Evolutionary conservation across 2,329 filamentous ascomycete species (phyloP).

Genomic region (Phaeomoniella chlamydospora): DNA sequence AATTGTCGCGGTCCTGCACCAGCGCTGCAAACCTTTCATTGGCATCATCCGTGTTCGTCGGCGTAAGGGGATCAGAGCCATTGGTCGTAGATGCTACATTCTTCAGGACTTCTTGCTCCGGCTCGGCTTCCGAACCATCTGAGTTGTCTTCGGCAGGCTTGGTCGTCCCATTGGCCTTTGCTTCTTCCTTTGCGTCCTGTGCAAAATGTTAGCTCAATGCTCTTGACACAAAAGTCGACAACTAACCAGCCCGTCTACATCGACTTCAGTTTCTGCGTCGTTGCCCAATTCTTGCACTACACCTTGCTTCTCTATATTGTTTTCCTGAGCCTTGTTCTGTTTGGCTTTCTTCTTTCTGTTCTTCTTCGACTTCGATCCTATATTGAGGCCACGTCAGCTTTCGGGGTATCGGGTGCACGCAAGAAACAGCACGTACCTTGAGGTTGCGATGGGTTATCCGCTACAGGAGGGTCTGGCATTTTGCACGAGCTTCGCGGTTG

Average conservation of each 20-base stretch:
- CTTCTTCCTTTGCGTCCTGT: background rate
- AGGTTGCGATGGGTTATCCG: no score
- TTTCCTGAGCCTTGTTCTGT: conserved; percentile 22
- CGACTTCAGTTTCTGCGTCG: conserved; percentile 7
- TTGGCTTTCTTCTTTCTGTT: conserved; percentile 23
- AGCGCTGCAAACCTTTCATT: conserved; percentile 55
- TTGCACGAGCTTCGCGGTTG: background rate
- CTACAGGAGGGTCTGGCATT: background rate
- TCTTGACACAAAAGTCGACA: background rate
- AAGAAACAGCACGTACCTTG: no score
- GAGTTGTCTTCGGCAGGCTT: background rate
- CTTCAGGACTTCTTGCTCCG: conserved; percentile 1
- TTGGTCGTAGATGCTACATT: conserved; percentile 4
- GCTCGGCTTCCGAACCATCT: conserved; percentile 1
- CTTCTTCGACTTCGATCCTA: conserved; percentile 9
- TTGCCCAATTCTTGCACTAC: conserved; percentile 1
- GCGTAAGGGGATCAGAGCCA: conserved; percentile 3
- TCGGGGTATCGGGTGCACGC: no score
- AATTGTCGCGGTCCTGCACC: conserved; percentile 63
- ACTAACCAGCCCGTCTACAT: conserved; percentile 1
- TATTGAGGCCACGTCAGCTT: background rate
- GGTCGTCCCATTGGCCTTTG: background rate
- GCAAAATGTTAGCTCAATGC: background rate
- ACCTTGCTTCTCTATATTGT: conserved; percentile 9
- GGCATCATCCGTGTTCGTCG: conserved; percentile 5